Evolutionary conservation across 1,139 yeast species (phyloP), one percentile per base, ranked within the genome.

Genomic region (Geotrichum citri-aurantii): DNA sequence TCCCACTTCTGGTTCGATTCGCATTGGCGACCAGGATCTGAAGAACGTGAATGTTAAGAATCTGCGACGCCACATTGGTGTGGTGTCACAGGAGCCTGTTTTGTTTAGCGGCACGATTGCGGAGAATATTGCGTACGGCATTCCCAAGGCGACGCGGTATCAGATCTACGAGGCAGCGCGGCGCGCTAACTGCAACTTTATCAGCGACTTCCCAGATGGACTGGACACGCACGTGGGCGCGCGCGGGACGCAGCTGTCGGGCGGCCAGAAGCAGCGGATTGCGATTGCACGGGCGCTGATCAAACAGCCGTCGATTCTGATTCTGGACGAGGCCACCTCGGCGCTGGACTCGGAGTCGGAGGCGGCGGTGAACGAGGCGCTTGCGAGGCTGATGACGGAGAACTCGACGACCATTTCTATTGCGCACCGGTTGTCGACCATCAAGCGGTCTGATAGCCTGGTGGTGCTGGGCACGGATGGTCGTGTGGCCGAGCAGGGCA

Each of bases 61-160:
- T 33, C 77, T 88, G 66, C 79, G 98, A 63, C 75, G 85, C 40
- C 81, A 85, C 60, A 74, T 91, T 37, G 97, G 97, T 10, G 88
- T 90, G 61, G 98, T 93, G 2, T 93, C 89, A 63, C 99, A 93
- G 72, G 98, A 92, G 66, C 97, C 98, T 0, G 82, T 89, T n/a
- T 76, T 93, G 59, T 90, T 91, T 77, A 86, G 95, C 55, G 97
- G 97, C 1, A 83, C 96, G 0, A 84, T 93, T 46, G 83, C 86
- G 57, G 97, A 91, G 26, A 93, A 93, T 68, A 86, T 93, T 57
- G 79, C 83, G 7, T 92, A 91, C 69, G 97, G 97, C 0, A 73
- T 70, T 57, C 79, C 77, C 11, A 77, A 77, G 54, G 85, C 87
- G 21, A 78, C 84, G 1, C 77, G 81, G 33, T 85, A 82, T 58